Evolutionary conservation across 345 rosid genomes (phyloP).

Genomic region (Excoecaria agallocha): DNA sequence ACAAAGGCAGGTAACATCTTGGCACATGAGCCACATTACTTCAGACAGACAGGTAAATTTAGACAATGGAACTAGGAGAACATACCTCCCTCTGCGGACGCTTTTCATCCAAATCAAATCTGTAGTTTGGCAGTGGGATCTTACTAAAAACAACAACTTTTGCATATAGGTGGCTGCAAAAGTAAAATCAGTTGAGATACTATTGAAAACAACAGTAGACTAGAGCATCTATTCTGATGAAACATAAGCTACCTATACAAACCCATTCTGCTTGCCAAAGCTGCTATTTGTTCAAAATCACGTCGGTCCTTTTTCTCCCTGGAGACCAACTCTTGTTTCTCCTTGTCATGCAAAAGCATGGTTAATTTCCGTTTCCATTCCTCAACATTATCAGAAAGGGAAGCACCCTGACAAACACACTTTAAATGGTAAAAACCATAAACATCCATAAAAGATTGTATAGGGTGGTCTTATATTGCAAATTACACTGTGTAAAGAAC

Average conservation of each 20-base stretch:
- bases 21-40: background rate
- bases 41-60: background rate
- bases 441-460: background rate
- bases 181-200: slow-evolving; percentile 23
- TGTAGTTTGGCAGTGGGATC: slow-evolving; percentile 87
- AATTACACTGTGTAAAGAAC: background rate
- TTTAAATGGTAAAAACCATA: background rate
- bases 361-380: slow-evolving; percentile 71
- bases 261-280: slow-evolving; percentile 68
- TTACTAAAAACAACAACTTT: slow-evolving; percentile 86
- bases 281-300: slow-evolving; percentile 69
- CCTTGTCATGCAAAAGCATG: slow-evolving; percentile 49
- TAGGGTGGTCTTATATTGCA: background rate
- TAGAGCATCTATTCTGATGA: slow-evolving; percentile 6
- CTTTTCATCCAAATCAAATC: slow-evolving; percentile 90
- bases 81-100: slow-evolving; percentile 91
- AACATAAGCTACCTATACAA: slow-evolving; percentile 59
- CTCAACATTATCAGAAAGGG: slow-evolving; percentile 38
- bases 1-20: background rate
- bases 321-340: slow-evolving; percentile 67
- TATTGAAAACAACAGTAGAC: slow-evolving; percentile 11
- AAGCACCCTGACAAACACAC: slow-evolving; percentile 38
- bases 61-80: background rate
- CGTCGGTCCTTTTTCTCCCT: slow-evolving; percentile 83
- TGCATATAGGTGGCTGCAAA: slow-evolving; percentile 71